Evolutionary conservation across 352 stramenopile genomes (phyloP).

Genomic region (Phytophthora macrochlamydospora): DNA sequence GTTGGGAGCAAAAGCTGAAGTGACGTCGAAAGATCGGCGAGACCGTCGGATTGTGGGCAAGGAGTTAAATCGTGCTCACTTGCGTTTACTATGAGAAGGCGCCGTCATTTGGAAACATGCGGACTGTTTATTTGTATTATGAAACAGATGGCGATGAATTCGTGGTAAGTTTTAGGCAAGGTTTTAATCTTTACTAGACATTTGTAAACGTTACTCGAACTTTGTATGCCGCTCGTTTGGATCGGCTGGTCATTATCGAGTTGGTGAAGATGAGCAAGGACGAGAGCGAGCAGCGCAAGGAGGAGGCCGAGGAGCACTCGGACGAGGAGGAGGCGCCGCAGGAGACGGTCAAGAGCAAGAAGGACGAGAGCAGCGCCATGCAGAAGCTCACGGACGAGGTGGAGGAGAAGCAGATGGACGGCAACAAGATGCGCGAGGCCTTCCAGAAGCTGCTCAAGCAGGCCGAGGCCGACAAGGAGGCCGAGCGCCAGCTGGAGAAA

Average conservation of each 20-base stretch:
- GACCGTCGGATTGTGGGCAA: slow-evolving; percentile 7
- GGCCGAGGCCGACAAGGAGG: slow-evolving; percentile 85
- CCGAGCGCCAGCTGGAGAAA: slow-evolving; percentile 78
- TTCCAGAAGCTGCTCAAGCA: slow-evolving; percentile 79
- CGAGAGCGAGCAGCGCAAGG: slow-evolving; percentile 10
- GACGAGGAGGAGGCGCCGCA: slow-evolving; percentile 60
- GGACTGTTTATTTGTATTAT: too few relatives aligned
- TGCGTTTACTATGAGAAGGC: too few relatives aligned
- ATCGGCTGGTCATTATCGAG: slow-evolving; percentile 13
- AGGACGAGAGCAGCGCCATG: slow-evolving; percentile 82
- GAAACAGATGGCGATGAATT: too few relatives aligned
- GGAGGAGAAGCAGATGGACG: slow-evolving; percentile 89
- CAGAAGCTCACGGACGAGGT: slow-evolving; percentile 87
- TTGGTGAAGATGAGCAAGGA: slow-evolving; percentile 2
- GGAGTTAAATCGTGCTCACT: slow-evolving; percentile 1
- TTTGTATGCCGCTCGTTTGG: slow-evolving; percentile 19
- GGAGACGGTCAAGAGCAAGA: slow-evolving; percentile 76
- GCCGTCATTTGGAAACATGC: too few relatives aligned
- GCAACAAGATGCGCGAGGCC: slow-evolving; percentile 88
- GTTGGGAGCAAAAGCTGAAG: slow-evolving; percentile 38
- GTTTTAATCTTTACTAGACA: too few relatives aligned
- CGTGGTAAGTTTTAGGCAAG: too few relatives aligned
- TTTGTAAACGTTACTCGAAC: too few relatives aligned
- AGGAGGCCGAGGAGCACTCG: slow-evolving; percentile 38
- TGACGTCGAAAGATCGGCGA: slow-evolving; percentile 27